Base-by-base conservation (phyloP, 306 rosid genomes). In the Quercus engelmannii region DNA sequence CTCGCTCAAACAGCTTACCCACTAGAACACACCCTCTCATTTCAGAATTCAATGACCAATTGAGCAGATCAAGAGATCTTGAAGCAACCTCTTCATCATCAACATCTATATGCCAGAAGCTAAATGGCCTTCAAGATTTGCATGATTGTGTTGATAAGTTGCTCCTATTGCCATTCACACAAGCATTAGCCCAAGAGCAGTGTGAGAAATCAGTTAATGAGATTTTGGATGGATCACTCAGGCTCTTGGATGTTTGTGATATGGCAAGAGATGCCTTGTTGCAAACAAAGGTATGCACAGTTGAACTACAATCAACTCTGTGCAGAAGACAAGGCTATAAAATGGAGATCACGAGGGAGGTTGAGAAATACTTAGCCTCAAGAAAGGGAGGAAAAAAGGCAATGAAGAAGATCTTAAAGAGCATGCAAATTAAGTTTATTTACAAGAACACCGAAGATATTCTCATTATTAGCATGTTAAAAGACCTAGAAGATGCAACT, bases 321-420 rank as follows among this genome's bases (percentile, higher is more conserved):
- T 52, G 67, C 58, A 69, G 81, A 26, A 81, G 30, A 55, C 73
- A 63, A 55, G 61, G 33, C 14, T 55, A 55, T 5, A 71, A 77
- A 73, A 25, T 9, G 21, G 65, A 63, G 33, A 51, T 83, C 18
- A 54, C 43, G 1, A 6, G 31, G 12, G 83, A 83, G 64, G 78
- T 74, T 38, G 83, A 18, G 0, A 69, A 68, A 74, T 80, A 81
- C 85, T 74, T 78, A 55, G 74, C 75, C 58, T 78, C 75, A 68
- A 85, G 88, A 65, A 81, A 84, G 73, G 74, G 25, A n/a, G 70
- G 15, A 35, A 81, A 71, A 77, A 85, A 82, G 85, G 59, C 79
- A 61, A 69, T 61, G 23, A 69, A 68, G 74, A 81, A 81, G 75
- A 59, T 75, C 71, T 78, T 78, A 5, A 67, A 74, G 70, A 19